Percentiles rank a stretch among this genome's conserved stretches.
These are phyloP conservation scores for Cladophialophora chaetospira DNA, from an alignment of 2,329 filamentous ascomycete genomes.

Conservation along the genomic window DNA sequence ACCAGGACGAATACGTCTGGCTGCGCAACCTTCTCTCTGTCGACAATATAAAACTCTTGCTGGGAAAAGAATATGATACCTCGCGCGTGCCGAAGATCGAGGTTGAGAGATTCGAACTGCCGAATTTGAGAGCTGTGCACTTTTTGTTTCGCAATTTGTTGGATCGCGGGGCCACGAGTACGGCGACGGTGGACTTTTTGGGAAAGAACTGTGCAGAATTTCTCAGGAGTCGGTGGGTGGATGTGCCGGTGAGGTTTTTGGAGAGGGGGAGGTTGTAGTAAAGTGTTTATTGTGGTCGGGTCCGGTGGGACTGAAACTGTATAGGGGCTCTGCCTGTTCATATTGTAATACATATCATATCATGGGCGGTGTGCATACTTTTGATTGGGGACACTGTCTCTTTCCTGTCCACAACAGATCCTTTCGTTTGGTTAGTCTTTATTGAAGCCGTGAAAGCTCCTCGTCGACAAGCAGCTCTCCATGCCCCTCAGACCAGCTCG, in stretches of 20 bases:
- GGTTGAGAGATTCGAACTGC: slow-evolving; percentile 52
- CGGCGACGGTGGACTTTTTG: slow-evolving; percentile 42
- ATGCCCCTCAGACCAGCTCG: too few species aligned
- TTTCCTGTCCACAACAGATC: too few species aligned
- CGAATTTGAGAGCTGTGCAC: slow-evolving; percentile 44
- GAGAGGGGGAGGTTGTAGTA: slow-evolving; percentile 23
- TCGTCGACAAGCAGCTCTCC: too few species aligned
- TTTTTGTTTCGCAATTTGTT: slow-evolving; percentile 44
- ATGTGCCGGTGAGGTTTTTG: slow-evolving; percentile 41
- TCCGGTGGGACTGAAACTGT: too few species aligned
- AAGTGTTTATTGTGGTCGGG: too few species aligned
- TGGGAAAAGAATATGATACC: slow-evolving; percentile 43
- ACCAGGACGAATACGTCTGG: slow-evolving; percentile 38
- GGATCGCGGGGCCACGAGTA: slow-evolving; percentile 42
- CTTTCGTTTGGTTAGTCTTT: too few species aligned
- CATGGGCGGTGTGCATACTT: too few species aligned
- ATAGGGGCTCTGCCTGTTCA: too few species aligned
- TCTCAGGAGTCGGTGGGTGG: slow-evolving; percentile 40
- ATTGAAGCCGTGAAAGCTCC: too few species aligned
- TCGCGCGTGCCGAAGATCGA: slow-evolving; percentile 31
- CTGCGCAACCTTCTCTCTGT: slow-evolving; percentile 33
- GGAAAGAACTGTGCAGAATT: slow-evolving; percentile 46
- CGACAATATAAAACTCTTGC: slow-evolving; percentile 34
- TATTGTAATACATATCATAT: too few species aligned
- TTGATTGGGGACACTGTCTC: too few species aligned